phyloP scores from a whole-genome alignment of 352 stramenopile genomes.

The Pilasporangium apinafurcum region DNA sequence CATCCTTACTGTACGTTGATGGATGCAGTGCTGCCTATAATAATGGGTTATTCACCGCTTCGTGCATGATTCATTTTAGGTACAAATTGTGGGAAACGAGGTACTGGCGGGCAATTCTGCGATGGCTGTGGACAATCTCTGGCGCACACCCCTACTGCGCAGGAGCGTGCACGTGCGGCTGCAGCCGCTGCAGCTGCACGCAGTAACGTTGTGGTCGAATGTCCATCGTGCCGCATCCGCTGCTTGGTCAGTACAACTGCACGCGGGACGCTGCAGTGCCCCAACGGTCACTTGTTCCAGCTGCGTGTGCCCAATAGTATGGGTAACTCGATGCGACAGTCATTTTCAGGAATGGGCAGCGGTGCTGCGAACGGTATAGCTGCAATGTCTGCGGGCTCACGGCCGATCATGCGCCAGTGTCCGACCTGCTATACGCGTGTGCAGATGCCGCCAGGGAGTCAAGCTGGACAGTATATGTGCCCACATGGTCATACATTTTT shows the following conservation, averaged over 20 bases:
- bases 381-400: too few species aligned
- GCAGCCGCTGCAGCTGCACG: slow-evolving; percentile 38
- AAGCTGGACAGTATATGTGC: slow-evolving; percentile 87
- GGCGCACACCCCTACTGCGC: slow-evolving; percentile 64
- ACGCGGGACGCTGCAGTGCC: slow-evolving; percentile 64
- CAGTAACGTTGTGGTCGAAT: slow-evolving; percentile 75
- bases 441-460: slow-evolving; percentile 79
- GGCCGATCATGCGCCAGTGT: slow-evolving; percentile 79
- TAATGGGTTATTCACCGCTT: background rate
- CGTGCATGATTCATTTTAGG: slow-evolving; percentile 9
- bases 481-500: slow-evolving; percentile 84
- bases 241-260: slow-evolving; percentile 70
- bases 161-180: slow-evolving; percentile 52
- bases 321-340: slow-evolving; percentile 36
- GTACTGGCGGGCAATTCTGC: slow-evolving; percentile 63
- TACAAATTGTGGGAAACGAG: slow-evolving; percentile 72
- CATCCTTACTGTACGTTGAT: slow-evolving; percentile 65
- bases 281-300: slow-evolving; percentile 71
- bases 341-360: slow-evolving; percentile 11
- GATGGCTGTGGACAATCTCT: slow-evolving; percentile 69
- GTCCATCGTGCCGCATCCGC: slow-evolving; percentile 65
- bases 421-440: slow-evolving; percentile 84
- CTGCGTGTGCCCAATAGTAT: slow-evolving; percentile 47
- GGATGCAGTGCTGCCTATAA: background rate
- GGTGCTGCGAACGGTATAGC: slow-evolving; percentile 7